Percentiles rank a stretch among this genome's conserved stretches.
Conservation (phyloP, 306 rosid species). For the Oemleria cerasiformis region DNA sequence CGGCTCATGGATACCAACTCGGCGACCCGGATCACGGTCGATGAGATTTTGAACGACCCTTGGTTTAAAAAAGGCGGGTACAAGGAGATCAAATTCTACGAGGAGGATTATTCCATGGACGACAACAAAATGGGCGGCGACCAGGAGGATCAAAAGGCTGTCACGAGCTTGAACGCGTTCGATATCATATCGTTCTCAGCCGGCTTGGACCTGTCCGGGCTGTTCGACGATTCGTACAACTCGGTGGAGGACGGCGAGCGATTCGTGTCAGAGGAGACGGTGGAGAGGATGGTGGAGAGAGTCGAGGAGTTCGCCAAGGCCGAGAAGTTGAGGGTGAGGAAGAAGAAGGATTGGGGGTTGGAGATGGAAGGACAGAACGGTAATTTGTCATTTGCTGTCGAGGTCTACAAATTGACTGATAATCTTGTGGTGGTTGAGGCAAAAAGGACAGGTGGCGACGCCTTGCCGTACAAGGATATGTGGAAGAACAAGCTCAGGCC, state of each 20-base stretch:
- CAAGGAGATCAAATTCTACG: slow-evolving; percentile 35
- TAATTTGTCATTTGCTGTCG: slow-evolving; percentile 29
- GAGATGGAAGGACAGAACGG: slow-evolving; percentile 45
- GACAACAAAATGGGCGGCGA: slow-evolving; percentile 12
- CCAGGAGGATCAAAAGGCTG: slow-evolving; percentile 4
- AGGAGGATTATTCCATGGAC: slow-evolving; percentile 23
- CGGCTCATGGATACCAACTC: slow-evolving; percentile 62
- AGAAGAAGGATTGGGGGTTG: slow-evolving; percentile 43
- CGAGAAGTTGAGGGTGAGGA: slow-evolving; percentile 43
- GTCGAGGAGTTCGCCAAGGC: slow-evolving; percentile 35
- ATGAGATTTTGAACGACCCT: slow-evolving; percentile 47
- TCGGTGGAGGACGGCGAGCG: slow-evolving; percentile 31
- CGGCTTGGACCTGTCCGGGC: slow-evolving; percentile 55
- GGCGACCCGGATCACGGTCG: slow-evolving; percentile 49
- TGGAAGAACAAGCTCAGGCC: slow-evolving; percentile 53
- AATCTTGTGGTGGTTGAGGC: slow-evolving; percentile 59
- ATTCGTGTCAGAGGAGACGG: slow-evolving; percentile 30
- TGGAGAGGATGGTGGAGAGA: slow-evolving; percentile 39
- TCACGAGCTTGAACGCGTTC: slow-evolving; percentile 54
- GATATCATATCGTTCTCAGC: slow-evolving; percentile 61
- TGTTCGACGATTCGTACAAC: slow-evolving; percentile 30
- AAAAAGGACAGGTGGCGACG: slow-evolving; percentile 37
- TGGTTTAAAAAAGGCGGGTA: slow-evolving; percentile 57
- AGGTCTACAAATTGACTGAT: slow-evolving; percentile 45
- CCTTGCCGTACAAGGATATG: slow-evolving; percentile 16